A percentile compares a stretch with the other conserved stretches of the same genome.
Evolutionary conservation across 257 asterid species (phyloP).

Genomic region (Nicotiana obtusifolia): DNA sequence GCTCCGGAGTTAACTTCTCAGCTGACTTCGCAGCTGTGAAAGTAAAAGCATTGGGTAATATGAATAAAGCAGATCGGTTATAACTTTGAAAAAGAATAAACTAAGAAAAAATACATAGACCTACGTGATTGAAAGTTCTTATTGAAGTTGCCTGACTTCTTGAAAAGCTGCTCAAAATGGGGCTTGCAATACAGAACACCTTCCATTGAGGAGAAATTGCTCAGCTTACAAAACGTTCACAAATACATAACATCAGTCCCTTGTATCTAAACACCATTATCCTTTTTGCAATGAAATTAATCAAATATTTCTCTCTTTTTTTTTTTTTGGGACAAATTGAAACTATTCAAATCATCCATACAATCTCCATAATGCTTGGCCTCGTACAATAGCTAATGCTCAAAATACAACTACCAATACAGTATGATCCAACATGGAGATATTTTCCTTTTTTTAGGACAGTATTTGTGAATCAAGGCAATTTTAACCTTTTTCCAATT

Average conservation of each 20-base stretch:
- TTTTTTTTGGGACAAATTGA: background rate
- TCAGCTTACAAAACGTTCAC: conserved; percentile 41
- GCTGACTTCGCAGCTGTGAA: conserved; percentile 87
- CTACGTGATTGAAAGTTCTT: conserved; percentile 90
- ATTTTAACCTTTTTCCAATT: background rate
- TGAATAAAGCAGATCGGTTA: background rate
- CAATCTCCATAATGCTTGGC: background rate
- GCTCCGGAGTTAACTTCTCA: conserved; percentile 73
- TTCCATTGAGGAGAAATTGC: conserved; percentile 92
- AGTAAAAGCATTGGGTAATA: conserved; percentile 8
- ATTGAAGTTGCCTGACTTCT: conserved; percentile 78
- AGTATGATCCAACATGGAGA: background rate
- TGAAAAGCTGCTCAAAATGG: conserved; percentile 88
- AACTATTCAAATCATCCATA: background rate
- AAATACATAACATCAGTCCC: background rate
- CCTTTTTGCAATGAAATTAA: background rate
- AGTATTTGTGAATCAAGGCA: no score
- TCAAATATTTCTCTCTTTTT: no score
- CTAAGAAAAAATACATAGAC: conserved; percentile 6
- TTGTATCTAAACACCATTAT: background rate
- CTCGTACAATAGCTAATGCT: background rate
- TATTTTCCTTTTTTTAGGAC: background rate
- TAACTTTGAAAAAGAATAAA: background rate
- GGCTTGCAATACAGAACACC: conserved; percentile 96
- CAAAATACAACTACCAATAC: background rate